A percentile compares a stretch with the other conserved stretches of the same genome.
These are phyloP conservation scores for Scheffersomyces coipomensis DNA, from an alignment of 805 yeast genomes.

Conservation along the genomic window DNA sequence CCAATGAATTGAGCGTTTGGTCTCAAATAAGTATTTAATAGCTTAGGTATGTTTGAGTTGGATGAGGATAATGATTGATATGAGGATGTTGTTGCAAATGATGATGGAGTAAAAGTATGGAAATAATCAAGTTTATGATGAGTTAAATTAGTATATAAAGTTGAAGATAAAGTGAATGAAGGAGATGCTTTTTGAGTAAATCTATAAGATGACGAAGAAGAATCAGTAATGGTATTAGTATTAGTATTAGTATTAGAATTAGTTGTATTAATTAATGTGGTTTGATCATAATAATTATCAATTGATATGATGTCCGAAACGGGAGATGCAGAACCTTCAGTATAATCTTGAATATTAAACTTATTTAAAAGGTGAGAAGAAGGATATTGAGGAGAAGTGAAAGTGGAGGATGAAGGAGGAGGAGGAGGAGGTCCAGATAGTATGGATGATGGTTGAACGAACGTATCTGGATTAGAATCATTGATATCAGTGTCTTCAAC, in stretches of 20 bases:
- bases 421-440: background rate
- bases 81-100: too few species aligned
- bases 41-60: slow-evolving; percentile 14
- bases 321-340: background rate
- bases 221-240: background rate
- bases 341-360: background rate
- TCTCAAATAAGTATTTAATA: slow-evolving; percentile 47
- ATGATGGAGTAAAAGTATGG: too few species aligned
- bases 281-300: background rate
- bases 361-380: background rate
- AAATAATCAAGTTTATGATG: background rate
- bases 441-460: background rate
- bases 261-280: too few species aligned
- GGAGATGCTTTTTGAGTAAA: background rate
- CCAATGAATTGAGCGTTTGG: slow-evolving; percentile 67
- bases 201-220: background rate
- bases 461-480: background rate
- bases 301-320: background rate
- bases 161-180: background rate
- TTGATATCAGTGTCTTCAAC: background rate
- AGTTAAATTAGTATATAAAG: background rate
- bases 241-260: background rate
- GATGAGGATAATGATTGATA: background rate
- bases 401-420: background rate
- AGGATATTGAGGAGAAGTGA: background rate